Base-by-base conservation (phyloP, 108 stramenopile species). In the Conticribra guillardii region DNA sequence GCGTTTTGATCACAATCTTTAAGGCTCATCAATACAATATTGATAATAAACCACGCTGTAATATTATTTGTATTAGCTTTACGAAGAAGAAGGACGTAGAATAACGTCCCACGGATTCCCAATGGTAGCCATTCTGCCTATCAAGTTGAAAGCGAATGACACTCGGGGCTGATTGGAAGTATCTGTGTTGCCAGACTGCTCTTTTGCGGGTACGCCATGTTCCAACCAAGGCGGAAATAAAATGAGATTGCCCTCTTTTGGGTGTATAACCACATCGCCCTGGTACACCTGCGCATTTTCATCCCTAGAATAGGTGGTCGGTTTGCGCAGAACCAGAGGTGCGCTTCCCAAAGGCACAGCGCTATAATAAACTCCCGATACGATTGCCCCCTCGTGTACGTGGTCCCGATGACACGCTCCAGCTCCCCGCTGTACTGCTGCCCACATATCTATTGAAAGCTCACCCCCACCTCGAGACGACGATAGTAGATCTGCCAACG, bases 61-160 rank as follows among this genome's bases (percentile, higher is more conserved):
- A n/a, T n/a, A n/a, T n/a, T n/a, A n/a, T n/a, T n/a, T n/a, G n/a
- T n/a, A n/a, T n/a, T n/a, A n/a, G n/a, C n/a, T n/a, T n/a, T n/a
- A n/a, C n/a, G n/a, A n/a, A n/a, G n/a, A n/a, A n/a, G n/a, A n/a
- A n/a, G n/a, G n/a, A n/a, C n/a, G n/a, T n/a, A n/a, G 58, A 51
- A 58, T 70, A 14, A 70, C 33, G 29, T 63, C 53, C 71, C 71
- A 71, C 21, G 71, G 55, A 62, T 71, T 21, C 14, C 71, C 60
- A 19, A 71, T 61, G 26, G 22, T 32, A 15, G 52, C 71, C 21
- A 71, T 21, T 29, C 71, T 51, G 23, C 27, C 71, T 62, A 24
- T 71, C 27, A 71, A 33, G 45, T 71, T 71, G 54, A 71, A 71
- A 54, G 71, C 52, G 50, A 60, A 71, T 9, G 71, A 71, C 23